phyloP scores from a whole-genome alignment of 768 basidiomycete species.

The Tulasnella sp. region DNA sequence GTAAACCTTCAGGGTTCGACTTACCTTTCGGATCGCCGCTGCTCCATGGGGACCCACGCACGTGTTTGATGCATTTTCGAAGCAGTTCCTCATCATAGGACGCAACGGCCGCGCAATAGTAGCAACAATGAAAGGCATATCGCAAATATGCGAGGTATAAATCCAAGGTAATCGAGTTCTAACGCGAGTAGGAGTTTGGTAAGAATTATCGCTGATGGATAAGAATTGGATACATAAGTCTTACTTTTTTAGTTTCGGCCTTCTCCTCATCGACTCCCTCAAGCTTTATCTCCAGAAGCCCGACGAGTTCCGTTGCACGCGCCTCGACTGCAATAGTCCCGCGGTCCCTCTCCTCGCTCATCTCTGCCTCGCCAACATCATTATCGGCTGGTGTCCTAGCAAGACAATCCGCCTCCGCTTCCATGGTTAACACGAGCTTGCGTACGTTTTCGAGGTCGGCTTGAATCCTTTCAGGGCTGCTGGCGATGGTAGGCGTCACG shows the following conservation, averaged over 20 bases:
- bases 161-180: slow-evolving; percentile 79
- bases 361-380: slow-evolving; percentile 34
- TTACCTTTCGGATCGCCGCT: slow-evolving; percentile 2
- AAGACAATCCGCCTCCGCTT: slow-evolving; percentile 51
- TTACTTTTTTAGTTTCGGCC: slow-evolving; percentile 61
- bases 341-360: slow-evolving; percentile 44
- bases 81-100: slow-evolving; percentile 93
- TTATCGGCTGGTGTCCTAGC: slow-evolving; percentile 13
- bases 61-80: slow-evolving; percentile 87
- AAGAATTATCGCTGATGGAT: neutral
- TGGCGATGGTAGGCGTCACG: slow-evolving; percentile 71
- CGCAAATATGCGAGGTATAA: slow-evolving; percentile 89
- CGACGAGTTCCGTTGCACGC: slow-evolving; percentile 65
- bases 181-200: neutral
- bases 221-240: slow-evolving; percentile 16
- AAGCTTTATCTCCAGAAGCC: slow-evolving; percentile 54
- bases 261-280: slow-evolving; percentile 51
- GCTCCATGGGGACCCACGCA: slow-evolving; percentile 51
- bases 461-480: slow-evolving; percentile 63
- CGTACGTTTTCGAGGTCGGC: slow-evolving; percentile 74
- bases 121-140: slow-evolving; percentile 87
- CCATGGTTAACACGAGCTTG: slow-evolving; percentile 57
- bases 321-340: slow-evolving; percentile 75
- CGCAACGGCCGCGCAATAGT: slow-evolving; percentile 89
- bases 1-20: neutral